Evolutionary conservation across 2,329 filamentous ascomycete species (phyloP).

Genomic region (Colletotrichum ledebouriae): DNA sequence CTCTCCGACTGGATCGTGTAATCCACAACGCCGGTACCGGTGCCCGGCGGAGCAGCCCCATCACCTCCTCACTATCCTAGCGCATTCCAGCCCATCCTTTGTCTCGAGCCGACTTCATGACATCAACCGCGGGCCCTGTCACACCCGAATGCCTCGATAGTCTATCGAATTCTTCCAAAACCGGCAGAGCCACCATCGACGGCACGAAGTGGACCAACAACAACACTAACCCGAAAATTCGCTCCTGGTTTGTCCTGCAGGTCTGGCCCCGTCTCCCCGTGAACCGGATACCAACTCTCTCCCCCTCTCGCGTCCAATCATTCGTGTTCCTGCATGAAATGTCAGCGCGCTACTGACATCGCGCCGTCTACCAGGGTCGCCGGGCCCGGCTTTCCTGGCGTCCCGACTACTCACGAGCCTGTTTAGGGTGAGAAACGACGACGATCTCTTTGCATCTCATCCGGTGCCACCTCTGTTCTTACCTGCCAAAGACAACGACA

Average conservation of each 20-base stretch:
- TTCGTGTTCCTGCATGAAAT: not conserved
- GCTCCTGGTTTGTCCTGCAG: not conserved
- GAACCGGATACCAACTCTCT: not conserved
- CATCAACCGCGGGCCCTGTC: too few relatives aligned
- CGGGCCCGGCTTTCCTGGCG: not conserved
- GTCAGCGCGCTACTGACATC: not conserved
- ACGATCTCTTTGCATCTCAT: not conserved
- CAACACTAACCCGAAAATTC: constrained; percentile 5
- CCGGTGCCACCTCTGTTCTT: not conserved
- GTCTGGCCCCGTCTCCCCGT: constrained; percentile 7
- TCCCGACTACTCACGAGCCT: not conserved
- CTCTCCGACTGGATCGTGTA: too few relatives aligned
- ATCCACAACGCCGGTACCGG: too few relatives aligned
- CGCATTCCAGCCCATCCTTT: too few relatives aligned
- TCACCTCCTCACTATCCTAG: too few relatives aligned
- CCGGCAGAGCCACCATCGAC: too few relatives aligned
- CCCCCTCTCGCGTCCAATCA: not conserved
- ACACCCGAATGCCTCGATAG: too few relatives aligned
- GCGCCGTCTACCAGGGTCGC: not conserved
- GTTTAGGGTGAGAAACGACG: not conserved
- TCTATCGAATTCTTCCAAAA: too few relatives aligned
- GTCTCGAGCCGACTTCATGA: too few relatives aligned
- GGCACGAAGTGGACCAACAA: too few relatives aligned
- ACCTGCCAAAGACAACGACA: not conserved
- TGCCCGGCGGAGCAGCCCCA: too few relatives aligned